Evolutionary conservation across 2,329 filamentous ascomycete genomes (phyloP).

Genomic region (Penicillium sp.): DNA sequence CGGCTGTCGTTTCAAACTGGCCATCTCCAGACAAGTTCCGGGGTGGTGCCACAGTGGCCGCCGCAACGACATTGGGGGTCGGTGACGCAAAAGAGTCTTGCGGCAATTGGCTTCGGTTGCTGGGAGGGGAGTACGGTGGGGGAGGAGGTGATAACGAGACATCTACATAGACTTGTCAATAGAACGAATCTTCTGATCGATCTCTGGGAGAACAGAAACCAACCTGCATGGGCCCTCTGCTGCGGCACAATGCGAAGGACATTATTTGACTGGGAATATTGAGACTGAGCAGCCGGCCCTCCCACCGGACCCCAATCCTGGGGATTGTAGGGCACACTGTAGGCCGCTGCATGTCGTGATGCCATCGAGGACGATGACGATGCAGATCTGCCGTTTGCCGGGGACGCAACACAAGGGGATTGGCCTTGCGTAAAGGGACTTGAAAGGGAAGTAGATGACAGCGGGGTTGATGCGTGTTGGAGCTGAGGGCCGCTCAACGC

Average conservation of each 20-base stretch:
- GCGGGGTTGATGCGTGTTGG: slow-evolving; percentile 39
- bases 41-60: slow-evolving; percentile 14
- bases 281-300: slow-evolving; percentile 26
- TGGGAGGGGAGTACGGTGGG: slow-evolving; percentile 41
- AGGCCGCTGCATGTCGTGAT: slow-evolving; percentile 38
- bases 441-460: slow-evolving; percentile 45
- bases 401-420: slow-evolving; percentile 40
- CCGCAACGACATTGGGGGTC: slow-evolving; percentile 18
- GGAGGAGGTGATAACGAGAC: slow-evolving; percentile 35
- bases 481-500: slow-evolving; percentile 39
- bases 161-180: slow-evolving; percentile 19
- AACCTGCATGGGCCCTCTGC: slow-evolving; percentile 33
- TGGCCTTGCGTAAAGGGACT: slow-evolving; percentile 44
- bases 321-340: slow-evolving; percentile 49
- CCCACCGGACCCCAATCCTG: slow-evolving; percentile 49
- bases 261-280: slow-evolving; percentile 30
- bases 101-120: slow-evolving; percentile 23
- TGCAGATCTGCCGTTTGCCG: slow-evolving; percentile 34
- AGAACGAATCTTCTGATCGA: background rate
- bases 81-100: slow-evolving; percentile 13
- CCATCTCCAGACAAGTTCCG: slow-evolving; percentile 16
- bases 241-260: slow-evolving; percentile 29
- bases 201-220: slow-evolving; percentile 12
- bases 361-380: slow-evolving; percentile 45
- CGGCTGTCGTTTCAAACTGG: slow-evolving; percentile 20